These are phyloP conservation scores for Phytopythium chamaehyphon DNA, from an alignment of 352 stramenopile genomes.

Conservation along the genomic window DNA sequence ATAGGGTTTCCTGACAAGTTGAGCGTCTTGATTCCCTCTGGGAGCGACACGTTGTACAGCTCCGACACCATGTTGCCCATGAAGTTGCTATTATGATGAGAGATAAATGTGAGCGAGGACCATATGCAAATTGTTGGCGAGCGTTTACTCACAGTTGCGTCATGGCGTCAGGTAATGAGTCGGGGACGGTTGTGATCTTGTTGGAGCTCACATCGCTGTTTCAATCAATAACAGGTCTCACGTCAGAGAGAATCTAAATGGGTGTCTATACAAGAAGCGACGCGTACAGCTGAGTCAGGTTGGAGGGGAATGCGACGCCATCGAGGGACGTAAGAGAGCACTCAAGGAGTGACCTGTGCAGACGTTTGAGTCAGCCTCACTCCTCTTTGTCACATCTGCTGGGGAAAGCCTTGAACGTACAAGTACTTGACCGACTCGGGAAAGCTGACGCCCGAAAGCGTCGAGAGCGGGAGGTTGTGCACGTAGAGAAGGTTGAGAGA, in stretches of 20 bases:
- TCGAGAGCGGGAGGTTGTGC: constrained; percentile 50
- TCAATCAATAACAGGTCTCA: not conserved
- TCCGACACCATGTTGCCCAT: constrained; percentile 9
- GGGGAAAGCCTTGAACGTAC: constrained; percentile 7
- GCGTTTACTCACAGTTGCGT: constrained; percentile 33
- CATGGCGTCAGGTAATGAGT: constrained; percentile 22
- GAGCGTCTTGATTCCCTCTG: constrained; percentile 36
- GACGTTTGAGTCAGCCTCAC: not conserved
- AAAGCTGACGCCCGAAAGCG: constrained; percentile 39
- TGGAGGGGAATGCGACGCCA: constrained; percentile 34
- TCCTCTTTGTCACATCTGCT: not conserved
- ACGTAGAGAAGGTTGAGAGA: constrained; percentile 62
- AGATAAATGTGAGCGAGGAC: constrained; percentile 1
- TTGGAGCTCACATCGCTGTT: constrained; percentile 46
- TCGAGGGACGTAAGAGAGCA: constrained; percentile 37
- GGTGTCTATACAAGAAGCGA: too few species aligned
- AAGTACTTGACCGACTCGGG: constrained; percentile 38
- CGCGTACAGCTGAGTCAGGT: constrained; percentile 51
- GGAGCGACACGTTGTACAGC: constrained; percentile 50
- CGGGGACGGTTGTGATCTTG: constrained; percentile 28
- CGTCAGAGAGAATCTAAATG: not conserved
- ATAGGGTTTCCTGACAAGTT: constrained; percentile 64
- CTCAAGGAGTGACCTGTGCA: constrained; percentile 32
- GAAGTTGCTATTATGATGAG: not conserved
- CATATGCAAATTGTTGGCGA: too few species aligned